These are phyloP conservation scores for Cinchona pubescens DNA, from an alignment of 257 asterid species.

Conservation along the genomic window DNA sequence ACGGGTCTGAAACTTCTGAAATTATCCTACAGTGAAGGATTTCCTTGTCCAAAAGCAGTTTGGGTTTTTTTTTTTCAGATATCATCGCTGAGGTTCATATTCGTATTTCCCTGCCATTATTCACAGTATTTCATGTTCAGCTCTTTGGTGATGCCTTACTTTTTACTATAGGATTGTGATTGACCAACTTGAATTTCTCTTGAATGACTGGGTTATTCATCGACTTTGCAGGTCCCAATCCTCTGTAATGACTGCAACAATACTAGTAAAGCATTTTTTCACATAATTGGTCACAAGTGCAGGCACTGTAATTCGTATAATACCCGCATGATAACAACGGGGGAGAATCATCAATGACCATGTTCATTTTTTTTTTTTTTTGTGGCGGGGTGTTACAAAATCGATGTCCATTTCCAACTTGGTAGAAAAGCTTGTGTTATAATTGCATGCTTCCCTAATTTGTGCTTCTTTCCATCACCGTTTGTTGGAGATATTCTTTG, in stretches of 20 bases:
- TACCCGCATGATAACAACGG: slow-evolving; percentile 54
- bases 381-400: too few species aligned
- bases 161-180: neutral
- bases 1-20: neutral
- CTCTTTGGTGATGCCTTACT: neutral
- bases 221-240: slow-evolving; percentile 56
- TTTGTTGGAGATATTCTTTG: neutral
- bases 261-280: slow-evolving; percentile 58
- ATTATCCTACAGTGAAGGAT: neutral
- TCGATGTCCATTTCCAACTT: slow-evolving; percentile 26
- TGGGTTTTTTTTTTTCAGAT: neutral
- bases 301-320: slow-evolving; percentile 69
- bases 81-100: neutral
- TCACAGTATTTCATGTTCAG: neutral
- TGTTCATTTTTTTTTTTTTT: neutral
- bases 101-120: neutral
- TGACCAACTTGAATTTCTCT: neutral
- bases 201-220: neutral
- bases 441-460: neutral
- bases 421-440: neutral
- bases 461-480: neutral
- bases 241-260: slow-evolving; percentile 87
- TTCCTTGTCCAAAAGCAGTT: neutral
- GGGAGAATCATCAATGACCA: slow-evolving; percentile 35
- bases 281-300: slow-evolving; percentile 88